Evolutionary conservation across 768 basidiomycete species (phyloP), one percentile per base, ranked within the genome.

Genomic region (Lactarius vividus): DNA sequence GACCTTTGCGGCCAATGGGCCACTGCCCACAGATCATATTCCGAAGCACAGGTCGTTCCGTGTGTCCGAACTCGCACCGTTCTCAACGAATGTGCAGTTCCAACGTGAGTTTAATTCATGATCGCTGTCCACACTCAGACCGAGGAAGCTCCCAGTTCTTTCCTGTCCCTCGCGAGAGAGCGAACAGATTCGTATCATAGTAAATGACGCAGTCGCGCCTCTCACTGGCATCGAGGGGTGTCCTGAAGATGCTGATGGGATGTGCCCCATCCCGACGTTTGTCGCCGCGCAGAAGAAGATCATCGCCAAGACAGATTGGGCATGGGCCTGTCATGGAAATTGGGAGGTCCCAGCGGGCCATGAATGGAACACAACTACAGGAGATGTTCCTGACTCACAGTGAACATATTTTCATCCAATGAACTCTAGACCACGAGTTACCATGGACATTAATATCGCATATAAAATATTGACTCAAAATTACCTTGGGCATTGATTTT

Each of bases 161-260:
- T 70, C 67, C 28, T 76, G 76, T 67, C 62, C 42, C 15, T 71
- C 72, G 8, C 63, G 62, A 63, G 70, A 68, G 65, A 79, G 72
- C 35, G 81, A 77, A 15, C 86, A 93, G 69, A 90, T 96, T 67
- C 86, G 94, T 4, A 80, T 94, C 71, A 86, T 96, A 68, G 83
- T 96, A 74, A 96, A 96, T 77, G 94, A 97, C 71, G 94, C 87
- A 0, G 88, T 91, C 1, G 86, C 86, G 0, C 94, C 94, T 5
- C 82, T 96, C 26, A 90, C 87, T 0, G 86, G 88, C 11, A 83
- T 96, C 68, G 80, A 79, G 16, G 91, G 89, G 7, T 96, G 94
- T 71, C 85, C 84, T 0, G 74, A 81, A 63, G 84, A 91, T 74
- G 81, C 82, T 62, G 84, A 92, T 61, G 94, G 94, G 9, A 80